Evolutionary conservation across 169 alveolate genomes (phyloP), one percentile per base, ranked within the genome.

Genomic region (Plasmodium fragile): DNA sequence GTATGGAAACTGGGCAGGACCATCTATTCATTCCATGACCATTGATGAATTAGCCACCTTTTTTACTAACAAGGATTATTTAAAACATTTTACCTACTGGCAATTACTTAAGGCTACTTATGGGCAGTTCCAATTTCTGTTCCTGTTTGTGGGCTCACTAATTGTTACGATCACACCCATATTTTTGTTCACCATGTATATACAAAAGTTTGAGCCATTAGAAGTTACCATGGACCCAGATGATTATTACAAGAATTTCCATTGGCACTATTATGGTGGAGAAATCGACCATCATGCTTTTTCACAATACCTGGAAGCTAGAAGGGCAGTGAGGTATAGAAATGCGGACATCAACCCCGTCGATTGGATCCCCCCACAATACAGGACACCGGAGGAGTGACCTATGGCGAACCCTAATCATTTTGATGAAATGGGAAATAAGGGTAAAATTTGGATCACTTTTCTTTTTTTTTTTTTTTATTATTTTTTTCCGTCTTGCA

Each of bases 361-460:
- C 73, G 98, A 97, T 83, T 97, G 96, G 95, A 96, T 97, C 84
- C 98, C 98, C 10, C 97, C 97, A 6, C 94, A 97, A 92, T 97
- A 96, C 94, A 96, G 96, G 82, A 77, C 89, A 80, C 82, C 80
- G 70, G 97, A 95, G 78, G 80, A 83, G 52, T 65, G 39, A 83
- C 43, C 18, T 22, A 36, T 43, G 59, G 28, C 4, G 4, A 49
- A 49, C 7, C 4, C n/a, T 11, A 13, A 49, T 11, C 22, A 13
- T 8, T 49, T 13, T 13, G 25, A 49, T 1, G 8, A 32, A 55
- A 39, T 45, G 41, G 52, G 30, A 55, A 55, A 65, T 25, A 65
- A 25, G 53, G 11, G 59, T 87, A 8, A 52, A n/a, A 0, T 25
- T 30, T 13, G 39, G 25, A 39, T 25, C 65, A 13, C n/a, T 36